These are phyloP conservation scores for Thalassiosira oceanica DNA, from an alignment of 352 stramenopile species.

Conservation along the genomic window DNA sequence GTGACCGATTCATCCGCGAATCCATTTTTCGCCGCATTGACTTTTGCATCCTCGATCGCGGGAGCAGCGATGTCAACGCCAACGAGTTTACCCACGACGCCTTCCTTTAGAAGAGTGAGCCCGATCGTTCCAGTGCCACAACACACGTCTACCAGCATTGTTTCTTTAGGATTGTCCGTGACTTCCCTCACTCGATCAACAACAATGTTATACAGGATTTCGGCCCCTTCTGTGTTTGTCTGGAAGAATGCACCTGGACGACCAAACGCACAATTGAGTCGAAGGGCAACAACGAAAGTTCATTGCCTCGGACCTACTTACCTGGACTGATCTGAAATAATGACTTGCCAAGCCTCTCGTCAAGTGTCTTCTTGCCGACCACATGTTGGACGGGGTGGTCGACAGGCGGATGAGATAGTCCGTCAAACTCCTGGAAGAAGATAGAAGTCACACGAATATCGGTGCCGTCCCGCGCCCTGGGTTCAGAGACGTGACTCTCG, in stretches of 20 bases:
- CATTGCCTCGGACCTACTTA: too few relatives aligned
- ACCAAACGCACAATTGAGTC: too few relatives aligned
- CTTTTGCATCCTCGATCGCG: slow-evolving; percentile 87
- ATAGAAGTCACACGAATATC: slow-evolving; percentile 84
- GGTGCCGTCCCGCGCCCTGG: slow-evolving; percentile 10
- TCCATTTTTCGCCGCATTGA: slow-evolving; percentile 76
- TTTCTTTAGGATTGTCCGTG: slow-evolving; percentile 71
- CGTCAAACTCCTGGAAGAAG: slow-evolving; percentile 90
- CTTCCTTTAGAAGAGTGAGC: slow-evolving; percentile 69
- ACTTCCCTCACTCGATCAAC: slow-evolving; percentile 84
- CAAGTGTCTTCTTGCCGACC: slow-evolving; percentile 62
- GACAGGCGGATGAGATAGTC: slow-evolving; percentile 86
- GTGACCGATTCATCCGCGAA: slow-evolving; percentile 25
- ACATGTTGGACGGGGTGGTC: slow-evolving; percentile 86
- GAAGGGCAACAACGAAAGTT: too few relatives aligned
- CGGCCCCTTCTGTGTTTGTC: slow-evolving; percentile 93
- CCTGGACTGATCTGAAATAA: slow-evolving; percentile 76
- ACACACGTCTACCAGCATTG: slow-evolving; percentile 95
- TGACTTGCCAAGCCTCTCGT: slow-evolving; percentile 64
- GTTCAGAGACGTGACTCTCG: slow-evolving; percentile 12
- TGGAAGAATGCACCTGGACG: slow-evolving; percentile 82
- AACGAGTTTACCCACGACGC: slow-evolving; percentile 69
- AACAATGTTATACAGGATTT: slow-evolving; percentile 95
- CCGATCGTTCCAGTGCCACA: slow-evolving; percentile 98
- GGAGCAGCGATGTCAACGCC: slow-evolving; percentile 81